Percentiles rank a stretch among this genome's conserved stretches.
phyloP scores from a whole-genome alignment of 2,329 filamentous ascomycete species.

The Colletotrichum paranaense region DNA sequence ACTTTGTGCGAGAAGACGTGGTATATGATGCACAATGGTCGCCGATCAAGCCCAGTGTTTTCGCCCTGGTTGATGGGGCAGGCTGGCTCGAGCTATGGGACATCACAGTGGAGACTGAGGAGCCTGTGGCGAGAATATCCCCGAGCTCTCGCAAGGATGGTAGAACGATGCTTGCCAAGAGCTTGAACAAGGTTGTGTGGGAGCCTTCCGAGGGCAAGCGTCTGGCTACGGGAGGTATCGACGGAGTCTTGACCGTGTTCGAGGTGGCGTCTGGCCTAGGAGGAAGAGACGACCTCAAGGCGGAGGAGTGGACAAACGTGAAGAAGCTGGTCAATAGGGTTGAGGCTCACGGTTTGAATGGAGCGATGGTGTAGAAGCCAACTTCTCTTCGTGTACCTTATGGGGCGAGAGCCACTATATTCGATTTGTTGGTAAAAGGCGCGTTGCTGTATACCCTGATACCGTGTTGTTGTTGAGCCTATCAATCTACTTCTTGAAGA shows the following conservation, averaged over 20 bases:
- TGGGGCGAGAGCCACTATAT: slow-evolving; percentile 22
- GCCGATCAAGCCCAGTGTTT: slow-evolving; percentile 92
- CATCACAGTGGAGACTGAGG: slow-evolving; percentile 90
- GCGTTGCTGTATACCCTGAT: slow-evolving; percentile 36
- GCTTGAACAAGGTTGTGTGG: slow-evolving; percentile 95
- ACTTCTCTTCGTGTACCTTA: slow-evolving; percentile 41
- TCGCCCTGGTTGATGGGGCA: slow-evolving; percentile 92
- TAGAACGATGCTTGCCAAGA: slow-evolving; percentile 80
- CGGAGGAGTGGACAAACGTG: slow-evolving; percentile 92
- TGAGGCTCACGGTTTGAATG: slow-evolving; percentile 69
- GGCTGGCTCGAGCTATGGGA: slow-evolving; percentile 97
- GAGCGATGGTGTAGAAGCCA: slow-evolving; percentile 49
- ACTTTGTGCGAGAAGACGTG: slow-evolving; percentile 93
- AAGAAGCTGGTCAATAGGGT: slow-evolving; percentile 87
- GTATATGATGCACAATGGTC: slow-evolving; percentile 98
- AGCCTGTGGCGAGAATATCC: slow-evolving; percentile 84
- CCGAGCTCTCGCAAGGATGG: slow-evolving; percentile 75
- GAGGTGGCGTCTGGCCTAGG: slow-evolving; percentile 87
- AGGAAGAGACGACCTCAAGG: slow-evolving; percentile 83
- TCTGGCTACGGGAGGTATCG: slow-evolving; percentile 90
- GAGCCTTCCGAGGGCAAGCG: slow-evolving; percentile 89
- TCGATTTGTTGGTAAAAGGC: slow-evolving; percentile 34
- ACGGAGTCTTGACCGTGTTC: slow-evolving; percentile 91
- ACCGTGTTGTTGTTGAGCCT: slow-evolving; percentile 24
- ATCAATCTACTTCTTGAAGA: slow-evolving; percentile 9